Evolutionary conservation across 116 monocot genomes (phyloP).

Genomic region (Dioscorea cayenensis): DNA sequence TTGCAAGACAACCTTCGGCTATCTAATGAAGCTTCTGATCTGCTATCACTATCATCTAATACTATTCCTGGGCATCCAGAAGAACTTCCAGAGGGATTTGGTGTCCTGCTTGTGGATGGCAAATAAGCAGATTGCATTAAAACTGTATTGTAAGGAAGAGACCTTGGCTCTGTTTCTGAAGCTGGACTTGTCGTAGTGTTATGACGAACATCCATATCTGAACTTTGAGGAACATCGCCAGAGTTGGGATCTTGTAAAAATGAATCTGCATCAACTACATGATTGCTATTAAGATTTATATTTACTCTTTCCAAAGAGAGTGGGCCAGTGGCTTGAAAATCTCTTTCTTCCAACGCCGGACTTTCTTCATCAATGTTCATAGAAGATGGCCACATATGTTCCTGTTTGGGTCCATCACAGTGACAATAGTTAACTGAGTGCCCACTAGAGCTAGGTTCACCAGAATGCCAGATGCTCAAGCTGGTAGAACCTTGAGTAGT

Average conservation of each 20-base stretch:
- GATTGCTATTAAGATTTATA: constrained; percentile 40
- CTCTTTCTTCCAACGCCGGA: constrained; percentile 27
- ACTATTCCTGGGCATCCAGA: constrained; percentile 18
- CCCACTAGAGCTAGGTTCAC: constrained; percentile 23
- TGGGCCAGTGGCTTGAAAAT: constrained; percentile 20
- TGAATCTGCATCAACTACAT: constrained; percentile 20
- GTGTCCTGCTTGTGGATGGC: constrained; percentile 20
- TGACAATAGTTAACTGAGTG: constrained; percentile 15
- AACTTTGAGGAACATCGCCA: constrained; percentile 12
- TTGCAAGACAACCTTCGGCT: constrained; percentile 48
- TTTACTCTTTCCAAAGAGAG: constrained; percentile 46
- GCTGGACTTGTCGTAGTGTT: constrained; percentile 10
- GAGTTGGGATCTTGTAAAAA: constrained; percentile 19
- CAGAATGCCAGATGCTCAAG: constrained; percentile 44
- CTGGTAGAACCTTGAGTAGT: constrained; percentile 19
- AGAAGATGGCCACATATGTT: constrained; percentile 28
- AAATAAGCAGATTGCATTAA: constrained; percentile 16
- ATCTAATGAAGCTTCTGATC: constrained; percentile 40
- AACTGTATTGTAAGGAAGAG: constrained; percentile 21
- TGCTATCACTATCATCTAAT: constrained; percentile 27
- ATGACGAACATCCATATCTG: constrained; percentile 13
- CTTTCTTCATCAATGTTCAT: constrained; percentile 9
- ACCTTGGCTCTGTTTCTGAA: constrained; percentile 22
- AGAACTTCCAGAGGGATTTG: constrained; percentile 27
- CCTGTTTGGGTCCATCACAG: constrained; percentile 35